Evolutionary conservation across 257 asterid species (phyloP), one percentile per base, ranked within the genome.

Genomic region (Solanum rostratum): DNA sequence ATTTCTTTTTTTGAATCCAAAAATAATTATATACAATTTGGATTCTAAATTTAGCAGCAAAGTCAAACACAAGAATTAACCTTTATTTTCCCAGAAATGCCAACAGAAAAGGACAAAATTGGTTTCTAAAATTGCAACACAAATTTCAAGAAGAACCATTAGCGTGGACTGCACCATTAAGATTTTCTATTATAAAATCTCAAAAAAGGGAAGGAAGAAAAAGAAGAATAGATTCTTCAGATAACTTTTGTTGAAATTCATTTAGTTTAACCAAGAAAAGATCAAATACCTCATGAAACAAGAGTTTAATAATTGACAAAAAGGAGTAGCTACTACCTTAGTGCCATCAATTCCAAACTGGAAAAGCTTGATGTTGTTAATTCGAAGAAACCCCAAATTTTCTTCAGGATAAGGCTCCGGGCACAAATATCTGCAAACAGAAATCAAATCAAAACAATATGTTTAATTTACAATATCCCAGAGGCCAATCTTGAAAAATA

Each of bases 311-410:
- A 55, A 60, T 5, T n/a, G 46, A 14, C 43, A 22, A 84, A 84
- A 63, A 3, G n/a, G 1, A 39, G 11, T 52, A 90, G 3, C 39
- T 33, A 41, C 9, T 41, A 41, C 91, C 90, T 88, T 88, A 12
- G 91, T 90, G 50, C 91, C 92, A 79, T 88, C 93, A 69, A 90
- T 89, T 54, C 91, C 93, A 53, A 90, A 87, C 79, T 89, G 88
- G 68, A 86, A 87, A 62, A 90, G 93, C 89, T 87, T 88, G 52
- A 90, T 52, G 12, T 86, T 83, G 29, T 89, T 87, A 57, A 86
- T 22, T 84, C 86, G 84, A 69, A 88, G 87, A 85, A 90, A 87
- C 87, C 83, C 88, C 81, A 60, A 84, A 80, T 86, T 87, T 86
- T 89, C 89, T 60, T 84, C 88, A 5, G 93, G 91, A 80, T 90